phyloP scores from a whole-genome alignment of 2,329 filamentous ascomycete genomes.

The Cephalotrichum gorgonifer region DNA sequence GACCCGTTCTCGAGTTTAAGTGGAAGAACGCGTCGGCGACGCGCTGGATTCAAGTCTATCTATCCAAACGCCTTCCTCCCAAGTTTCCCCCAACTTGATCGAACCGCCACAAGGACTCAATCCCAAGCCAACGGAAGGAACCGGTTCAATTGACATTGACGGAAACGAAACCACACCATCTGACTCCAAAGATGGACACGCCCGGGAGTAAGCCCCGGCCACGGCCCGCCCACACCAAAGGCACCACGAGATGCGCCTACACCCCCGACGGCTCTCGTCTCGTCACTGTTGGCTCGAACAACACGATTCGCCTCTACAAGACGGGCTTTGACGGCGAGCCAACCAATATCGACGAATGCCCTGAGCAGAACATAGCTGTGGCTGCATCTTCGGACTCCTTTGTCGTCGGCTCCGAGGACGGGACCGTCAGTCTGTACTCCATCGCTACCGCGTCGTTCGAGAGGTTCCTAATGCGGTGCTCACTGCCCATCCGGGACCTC shows the following conservation, averaged over 20 bases:
- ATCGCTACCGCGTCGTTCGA: conserved; percentile 60
- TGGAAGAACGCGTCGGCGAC: background rate
- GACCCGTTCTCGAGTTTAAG: background rate
- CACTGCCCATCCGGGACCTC: conserved; percentile 80
- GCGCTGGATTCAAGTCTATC: background rate
- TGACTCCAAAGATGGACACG: conserved; percentile 13
- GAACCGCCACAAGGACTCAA: background rate
- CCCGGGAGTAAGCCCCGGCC: conserved; percentile 42
- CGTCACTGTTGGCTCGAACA: conserved; percentile 87
- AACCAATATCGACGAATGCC: conserved; percentile 80
- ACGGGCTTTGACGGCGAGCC: conserved; percentile 90
- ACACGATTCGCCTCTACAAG: conserved; percentile 84
- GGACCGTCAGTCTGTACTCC: conserved; percentile 91
- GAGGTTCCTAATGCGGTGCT: conserved; percentile 69
- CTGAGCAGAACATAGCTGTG: conserved; percentile 75
- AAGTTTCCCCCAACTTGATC: background rate
- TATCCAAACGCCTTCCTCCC: background rate
- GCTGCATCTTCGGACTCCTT: conserved; percentile 72
- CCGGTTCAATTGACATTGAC: background rate
- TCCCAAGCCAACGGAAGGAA: background rate
- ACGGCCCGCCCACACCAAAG: conserved; percentile 69
- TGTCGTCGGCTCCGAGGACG: conserved; percentile 84
- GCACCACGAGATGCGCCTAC: conserved; percentile 78
- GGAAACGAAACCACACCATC: background rate
- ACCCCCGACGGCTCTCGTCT: conserved; percentile 80